Conservation (phyloP, 164 flowering plant genomes). For the Dillenia suffruticosa region DNA sequence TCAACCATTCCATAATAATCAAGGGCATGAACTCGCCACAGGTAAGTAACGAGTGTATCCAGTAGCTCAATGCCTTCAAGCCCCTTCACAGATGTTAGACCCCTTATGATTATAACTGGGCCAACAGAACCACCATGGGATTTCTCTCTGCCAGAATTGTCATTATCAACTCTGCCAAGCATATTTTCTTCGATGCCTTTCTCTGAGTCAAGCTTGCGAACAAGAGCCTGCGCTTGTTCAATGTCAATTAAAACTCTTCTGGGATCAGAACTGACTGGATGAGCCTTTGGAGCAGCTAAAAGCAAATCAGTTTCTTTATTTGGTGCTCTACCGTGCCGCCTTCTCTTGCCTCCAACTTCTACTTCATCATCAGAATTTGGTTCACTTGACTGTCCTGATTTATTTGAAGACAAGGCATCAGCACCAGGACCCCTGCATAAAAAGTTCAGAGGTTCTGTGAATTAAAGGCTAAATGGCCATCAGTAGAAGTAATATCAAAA, state of each 20-base stretch:
- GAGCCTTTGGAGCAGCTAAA: conserved; percentile 89
- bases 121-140: conserved; percentile 74
- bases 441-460: conserved; percentile 1
- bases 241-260: conserved; percentile 71
- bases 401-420: conserved; percentile 44
- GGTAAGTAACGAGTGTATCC: conserved; percentile 84
- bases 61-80: conserved; percentile 90
- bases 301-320: conserved; percentile 64
- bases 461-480: not conserved
- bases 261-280: conserved; percentile 71
- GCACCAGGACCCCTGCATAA: conserved; percentile 75
- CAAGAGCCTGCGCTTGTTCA: conserved; percentile 78
- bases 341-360: conserved; percentile 67
- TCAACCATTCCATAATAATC: conserved; percentile 95
- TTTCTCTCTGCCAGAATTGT: conserved; percentile 58
- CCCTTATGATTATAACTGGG: conserved; percentile 78
- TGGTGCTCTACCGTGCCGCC: conserved; percentile 59
- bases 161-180: conserved; percentile 50
- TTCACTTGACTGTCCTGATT: conserved; percentile 68
- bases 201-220: conserved; percentile 82
- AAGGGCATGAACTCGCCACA: conserved; percentile 94
- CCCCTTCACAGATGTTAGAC: conserved; percentile 84
- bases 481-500: not conserved
- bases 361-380: conserved; percentile 83
- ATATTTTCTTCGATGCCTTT: conserved; percentile 86